Evolutionary conservation across 2,329 filamentous ascomycete genomes (phyloP).

Genomic region (Fusarium udum): DNA sequence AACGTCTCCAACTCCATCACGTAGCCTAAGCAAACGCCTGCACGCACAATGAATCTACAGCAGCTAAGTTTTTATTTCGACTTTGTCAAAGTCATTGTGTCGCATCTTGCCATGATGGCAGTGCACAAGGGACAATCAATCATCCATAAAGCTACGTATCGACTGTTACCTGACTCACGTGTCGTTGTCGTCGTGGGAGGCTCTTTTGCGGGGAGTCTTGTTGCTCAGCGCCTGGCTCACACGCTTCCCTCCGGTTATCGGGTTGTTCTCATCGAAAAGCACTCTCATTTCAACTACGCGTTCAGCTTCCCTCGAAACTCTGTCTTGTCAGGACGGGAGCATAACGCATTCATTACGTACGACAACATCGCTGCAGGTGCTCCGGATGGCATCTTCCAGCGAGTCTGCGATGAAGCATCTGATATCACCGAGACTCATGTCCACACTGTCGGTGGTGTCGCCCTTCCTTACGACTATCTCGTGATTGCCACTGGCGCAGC

Average conservation of each 20-base stretch:
- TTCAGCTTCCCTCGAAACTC: conserved; percentile 28
- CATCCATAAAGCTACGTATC: conserved; percentile 19
- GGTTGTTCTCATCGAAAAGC: conserved; percentile 23
- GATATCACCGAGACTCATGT: not conserved
- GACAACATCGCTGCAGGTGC: conserved; percentile 8
- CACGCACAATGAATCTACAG: not conserved
- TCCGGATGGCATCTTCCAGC: conserved; percentile 9
- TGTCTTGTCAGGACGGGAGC: conserved; percentile 9
- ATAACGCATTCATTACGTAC: conserved; percentile 4
- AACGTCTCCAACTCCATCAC: not conserved
- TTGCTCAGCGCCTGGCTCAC: conserved; percentile 13
- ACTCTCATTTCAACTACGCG: conserved; percentile 27
- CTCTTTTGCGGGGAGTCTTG: conserved; percentile 18
- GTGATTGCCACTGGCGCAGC: conserved; percentile 27
- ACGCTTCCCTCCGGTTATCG: conserved; percentile 21
- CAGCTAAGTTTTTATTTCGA: conserved; percentile 3
- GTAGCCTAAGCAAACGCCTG: not conserved
- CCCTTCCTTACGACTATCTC: conserved; percentile 7
- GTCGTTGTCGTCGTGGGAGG: conserved; percentile 26
- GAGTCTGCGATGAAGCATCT: not conserved
- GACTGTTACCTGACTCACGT: not conserved
- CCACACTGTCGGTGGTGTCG: not conserved
- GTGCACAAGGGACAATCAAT: not conserved
- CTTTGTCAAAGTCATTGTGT: not conserved
- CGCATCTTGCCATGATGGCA: not conserved